Evolutionary conservation across 768 basidiomycete genomes (phyloP).

Genomic region (Boletus rubropictus): DNA sequence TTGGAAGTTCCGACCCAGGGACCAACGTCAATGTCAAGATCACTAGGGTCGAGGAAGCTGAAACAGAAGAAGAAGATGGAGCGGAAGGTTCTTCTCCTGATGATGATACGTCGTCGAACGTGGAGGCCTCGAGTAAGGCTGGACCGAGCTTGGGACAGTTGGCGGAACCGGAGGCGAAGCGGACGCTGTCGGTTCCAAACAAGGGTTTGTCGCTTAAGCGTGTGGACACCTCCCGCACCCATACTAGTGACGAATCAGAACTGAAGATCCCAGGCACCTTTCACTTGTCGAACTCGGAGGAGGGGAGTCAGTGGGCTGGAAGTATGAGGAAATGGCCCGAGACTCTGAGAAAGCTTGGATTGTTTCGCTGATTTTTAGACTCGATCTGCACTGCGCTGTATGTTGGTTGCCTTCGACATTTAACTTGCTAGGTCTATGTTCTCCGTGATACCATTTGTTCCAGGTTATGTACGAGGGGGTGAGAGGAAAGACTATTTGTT

Average conservation of each 20-base stretch:
- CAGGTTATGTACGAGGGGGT: too few relatives aligned
- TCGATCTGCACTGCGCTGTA: background rate
- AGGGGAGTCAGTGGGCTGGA: background rate
- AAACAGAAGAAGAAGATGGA: constrained; percentile 21
- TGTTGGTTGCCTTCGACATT: background rate
- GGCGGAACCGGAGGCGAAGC: constrained; percentile 3
- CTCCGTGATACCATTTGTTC: too few relatives aligned
- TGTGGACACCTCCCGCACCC: constrained; percentile 4
- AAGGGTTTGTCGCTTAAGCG: background rate
- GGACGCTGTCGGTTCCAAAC: background rate
- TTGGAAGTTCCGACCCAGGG: constrained; percentile 32
- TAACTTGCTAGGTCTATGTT: too few relatives aligned
- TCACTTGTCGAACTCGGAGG: constrained; percentile 21
- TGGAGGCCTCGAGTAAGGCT: background rate
- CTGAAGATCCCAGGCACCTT: constrained; percentile 52
- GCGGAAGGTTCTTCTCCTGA: constrained; percentile 15
- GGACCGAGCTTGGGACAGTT: background rate
- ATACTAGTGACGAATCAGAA: constrained; percentile 28
- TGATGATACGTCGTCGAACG: background rate
- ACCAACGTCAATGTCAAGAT: constrained; percentile 41
- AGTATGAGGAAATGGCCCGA: constrained; percentile 17
- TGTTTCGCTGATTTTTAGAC: constrained; percentile 15
- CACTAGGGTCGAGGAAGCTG: constrained; percentile 25
- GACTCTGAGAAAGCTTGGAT: constrained; percentile 20
- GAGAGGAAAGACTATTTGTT: too few relatives aligned